Evolutionary conservation across 2,329 filamentous ascomycete genomes (phyloP), one percentile per base, ranked within the genome.

Genomic region (Calonectria honghensis): DNA sequence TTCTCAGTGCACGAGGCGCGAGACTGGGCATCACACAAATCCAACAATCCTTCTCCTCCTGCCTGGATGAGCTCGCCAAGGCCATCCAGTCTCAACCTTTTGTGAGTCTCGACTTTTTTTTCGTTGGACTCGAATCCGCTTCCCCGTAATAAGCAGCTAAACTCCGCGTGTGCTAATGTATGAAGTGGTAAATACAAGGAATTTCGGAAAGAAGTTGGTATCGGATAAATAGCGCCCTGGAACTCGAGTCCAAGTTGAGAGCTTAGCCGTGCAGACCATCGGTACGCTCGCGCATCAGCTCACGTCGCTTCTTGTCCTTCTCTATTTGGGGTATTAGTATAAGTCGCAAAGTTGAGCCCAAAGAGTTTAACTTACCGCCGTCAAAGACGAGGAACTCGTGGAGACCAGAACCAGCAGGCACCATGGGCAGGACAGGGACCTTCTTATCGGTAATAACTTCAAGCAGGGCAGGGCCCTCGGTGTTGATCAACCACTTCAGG

Each of bases 351-450:
- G 10, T 65, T 18, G 4, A 24, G 1, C 14, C 41, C 41, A 16
- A 16, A 1, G 11, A 10, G 29, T 27, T 5, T 41, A 73, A 79
- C 84, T 79, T 80, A 84, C 84, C 84, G 75, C 78, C 79, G 51
- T 86, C 85, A 61, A 78, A 78, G 31, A 81, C 77, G 51, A 98
- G 89, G 87, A 98, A 98, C 86, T 98, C 97, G 84, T 98, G 95
- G 81, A 99, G 89, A 74, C 90, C 96, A 76, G 91, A 93, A 48
- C 97, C 97, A 50, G 92, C 93, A 4, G 96, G 96, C 61, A 99
- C 97, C 97, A 98, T 98, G 48, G 97, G 97, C 82, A 98, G 88
- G n/a, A 99, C 96, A 61, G 96, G 96, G 32, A 97, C 94, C 91
- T 97, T 94, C 88, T 93, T 94, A 85, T 98, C 97, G 5, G 95